Percentiles rank a stretch among this genome's conserved stretches.
These are phyloP conservation scores for Rhamnella rubrinervis DNA, from an alignment of 331 rosid genomes.

Conservation along the genomic window DNA sequence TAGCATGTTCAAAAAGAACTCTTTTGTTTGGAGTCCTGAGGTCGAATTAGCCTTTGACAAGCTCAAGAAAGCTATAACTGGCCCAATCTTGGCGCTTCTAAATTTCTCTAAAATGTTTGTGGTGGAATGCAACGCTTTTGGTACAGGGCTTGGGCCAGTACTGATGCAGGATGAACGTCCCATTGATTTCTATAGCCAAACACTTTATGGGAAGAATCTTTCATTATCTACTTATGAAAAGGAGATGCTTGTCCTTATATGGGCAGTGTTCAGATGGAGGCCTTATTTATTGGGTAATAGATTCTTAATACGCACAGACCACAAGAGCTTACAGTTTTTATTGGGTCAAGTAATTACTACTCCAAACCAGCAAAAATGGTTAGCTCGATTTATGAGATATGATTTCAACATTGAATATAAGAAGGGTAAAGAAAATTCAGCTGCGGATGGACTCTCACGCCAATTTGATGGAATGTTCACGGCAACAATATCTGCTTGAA, in stretches of 20 bases:
- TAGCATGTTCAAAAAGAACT: not conserved
- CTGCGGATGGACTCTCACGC: not conserved
- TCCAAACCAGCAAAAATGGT: not conserved
- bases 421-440: not conserved
- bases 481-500: not conserved
- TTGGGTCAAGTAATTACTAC: not conserved
- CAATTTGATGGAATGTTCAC: too few species aligned
- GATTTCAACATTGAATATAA: not conserved
- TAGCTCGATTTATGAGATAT: not conserved
- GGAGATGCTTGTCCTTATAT: not conserved
- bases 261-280: not conserved
- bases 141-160: not conserved
- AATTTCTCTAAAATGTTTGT: not conserved
- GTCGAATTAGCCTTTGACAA: not conserved
- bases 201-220: not conserved
- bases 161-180: not conserved
- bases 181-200: not conserved
- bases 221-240: not conserved
- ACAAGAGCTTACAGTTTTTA: not conserved
- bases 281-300: not conserved
- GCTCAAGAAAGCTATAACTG: not conserved
- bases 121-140: not conserved
- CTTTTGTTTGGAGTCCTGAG: not conserved
- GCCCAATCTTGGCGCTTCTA: not conserved
- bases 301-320: not conserved